A percentile compares a stretch with the other conserved stretches of the same genome.
phyloP scores from a whole-genome alignment of 2,329 filamentous ascomycete genomes.

The Lizonia empirigonia region DNA sequence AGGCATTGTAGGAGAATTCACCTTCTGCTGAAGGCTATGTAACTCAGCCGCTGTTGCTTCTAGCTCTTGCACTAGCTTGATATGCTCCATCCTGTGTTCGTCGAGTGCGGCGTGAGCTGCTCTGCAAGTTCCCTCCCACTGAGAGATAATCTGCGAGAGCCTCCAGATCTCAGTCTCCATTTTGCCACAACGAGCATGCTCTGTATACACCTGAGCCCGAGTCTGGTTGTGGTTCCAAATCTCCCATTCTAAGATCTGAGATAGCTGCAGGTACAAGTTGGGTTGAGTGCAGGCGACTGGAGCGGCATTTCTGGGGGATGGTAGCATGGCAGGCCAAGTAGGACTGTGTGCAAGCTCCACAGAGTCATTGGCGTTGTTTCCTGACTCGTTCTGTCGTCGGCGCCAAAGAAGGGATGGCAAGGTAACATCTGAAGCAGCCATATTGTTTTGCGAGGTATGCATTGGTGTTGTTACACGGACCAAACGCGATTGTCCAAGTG shows the following conservation, averaged over 20 bases:
- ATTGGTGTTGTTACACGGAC: not conserved
- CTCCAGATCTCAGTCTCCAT: not conserved
- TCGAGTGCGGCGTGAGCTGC: not conserved
- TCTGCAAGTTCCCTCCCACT: slow-evolving; percentile 5
- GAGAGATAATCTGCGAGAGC: not conserved
- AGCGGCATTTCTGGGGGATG: not conserved
- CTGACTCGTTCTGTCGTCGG: not conserved
- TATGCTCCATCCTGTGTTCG: slow-evolving; percentile 2
- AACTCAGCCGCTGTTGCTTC: slow-evolving; percentile 1
- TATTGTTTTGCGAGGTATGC: not conserved
- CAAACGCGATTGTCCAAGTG: not conserved
- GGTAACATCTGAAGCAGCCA: not conserved
- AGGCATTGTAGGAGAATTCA: not conserved
- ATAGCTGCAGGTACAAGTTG: slow-evolving; percentile 7
- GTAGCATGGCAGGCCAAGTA: not conserved
- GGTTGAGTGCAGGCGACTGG: not conserved
- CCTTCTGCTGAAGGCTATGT: not conserved
- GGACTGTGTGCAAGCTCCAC: not conserved
- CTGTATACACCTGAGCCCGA: not conserved
- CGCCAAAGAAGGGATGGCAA: not conserved
- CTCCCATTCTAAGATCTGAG: slow-evolving; percentile 7
- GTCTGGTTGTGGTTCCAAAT: slow-evolving; percentile 14
- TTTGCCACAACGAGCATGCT: not conserved
- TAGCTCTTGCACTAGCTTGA: slow-evolving; percentile 1
- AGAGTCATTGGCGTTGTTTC: not conserved